Conservation (phyloP, 306 rosid species). For the Cicer chorassanicum region DNA sequence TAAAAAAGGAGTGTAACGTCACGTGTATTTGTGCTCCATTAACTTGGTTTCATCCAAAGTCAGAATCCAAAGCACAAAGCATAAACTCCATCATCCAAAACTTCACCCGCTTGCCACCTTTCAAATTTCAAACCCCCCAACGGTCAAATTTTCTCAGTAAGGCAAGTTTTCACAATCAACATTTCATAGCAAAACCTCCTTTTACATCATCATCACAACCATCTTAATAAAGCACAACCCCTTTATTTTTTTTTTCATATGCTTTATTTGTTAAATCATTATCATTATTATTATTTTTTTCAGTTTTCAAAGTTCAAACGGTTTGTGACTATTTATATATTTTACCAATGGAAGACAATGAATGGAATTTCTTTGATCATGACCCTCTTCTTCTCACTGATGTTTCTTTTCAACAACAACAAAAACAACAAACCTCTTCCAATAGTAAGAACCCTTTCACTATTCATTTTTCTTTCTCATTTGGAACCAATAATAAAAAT, state of each 20-base stretch:
- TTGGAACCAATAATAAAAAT: background rate
- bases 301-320: conserved; percentile 49
- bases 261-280: conserved; percentile 30
- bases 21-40: conserved; percentile 29
- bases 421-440: conserved; percentile 40
- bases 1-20: background rate
- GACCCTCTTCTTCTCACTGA: conserved; percentile 75
- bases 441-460: background rate
- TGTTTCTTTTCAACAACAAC: conserved; percentile 56
- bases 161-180: conserved; percentile 45
- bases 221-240: conserved; percentile 27
- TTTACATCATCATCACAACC: conserved; percentile 17
- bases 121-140: conserved; percentile 64
- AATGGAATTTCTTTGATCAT: conserved; percentile 52
- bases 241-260: conserved; percentile 33
- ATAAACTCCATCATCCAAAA: conserved; percentile 31
- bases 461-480: no score
- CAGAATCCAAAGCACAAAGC: conserved; percentile 44
- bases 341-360: conserved; percentile 61
- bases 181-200: conserved; percentile 9
- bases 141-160: conserved; percentile 53
- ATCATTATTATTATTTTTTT: conserved; percentile 33
- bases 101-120: conserved; percentile 54
- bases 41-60: conserved; percentile 34
- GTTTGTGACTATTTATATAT: background rate